phyloP scores from a whole-genome alignment of 371 early-diverging fungal genomes.

The Antonospora locustae region DNA sequence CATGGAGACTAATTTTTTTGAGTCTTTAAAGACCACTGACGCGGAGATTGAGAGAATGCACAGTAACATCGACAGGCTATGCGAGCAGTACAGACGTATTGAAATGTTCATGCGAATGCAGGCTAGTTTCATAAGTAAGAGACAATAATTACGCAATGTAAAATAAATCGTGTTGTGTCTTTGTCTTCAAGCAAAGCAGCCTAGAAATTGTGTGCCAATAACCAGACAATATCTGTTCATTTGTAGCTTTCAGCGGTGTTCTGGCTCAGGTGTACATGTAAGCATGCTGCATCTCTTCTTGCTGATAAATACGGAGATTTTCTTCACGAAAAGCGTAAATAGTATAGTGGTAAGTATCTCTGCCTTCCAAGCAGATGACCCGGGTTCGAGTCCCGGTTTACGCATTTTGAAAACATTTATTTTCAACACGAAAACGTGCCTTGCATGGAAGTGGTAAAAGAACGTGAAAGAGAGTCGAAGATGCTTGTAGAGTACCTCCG shows the following conservation, averaged over 20 bases:
- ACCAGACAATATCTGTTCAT: too few species aligned
- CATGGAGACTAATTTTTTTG: too few species aligned
- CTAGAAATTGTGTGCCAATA: too few species aligned
- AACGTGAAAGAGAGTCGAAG: constrained; percentile 49
- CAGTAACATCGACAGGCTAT: neutral
- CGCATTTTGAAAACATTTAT: neutral
- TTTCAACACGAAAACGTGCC: too few species aligned
- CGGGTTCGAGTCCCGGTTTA: constrained; percentile 1
- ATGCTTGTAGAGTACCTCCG: constrained; percentile 29
- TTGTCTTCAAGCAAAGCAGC: too few species aligned
- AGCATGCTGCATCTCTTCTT: too few species aligned
- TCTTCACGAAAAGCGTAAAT: too few species aligned
- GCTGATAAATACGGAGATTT: too few species aligned
- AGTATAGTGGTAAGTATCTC: constrained; percentile 1
- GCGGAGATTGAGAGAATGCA: neutral
- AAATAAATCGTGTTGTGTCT: too few species aligned
- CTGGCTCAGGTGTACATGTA: too few species aligned
- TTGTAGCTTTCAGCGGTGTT: too few species aligned
- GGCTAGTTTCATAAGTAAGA: neutral
- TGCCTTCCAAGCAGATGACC: constrained; percentile 1
- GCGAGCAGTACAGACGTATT: neutral
- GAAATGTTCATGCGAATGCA: neutral
- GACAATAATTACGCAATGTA: neutral
- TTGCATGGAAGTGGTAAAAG: constrained; percentile 27
- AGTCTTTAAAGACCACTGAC: too few species aligned